Conservation (phyloP, 2,329 filamentous ascomycete species). For the Fonsecaea erecta region DNA sequence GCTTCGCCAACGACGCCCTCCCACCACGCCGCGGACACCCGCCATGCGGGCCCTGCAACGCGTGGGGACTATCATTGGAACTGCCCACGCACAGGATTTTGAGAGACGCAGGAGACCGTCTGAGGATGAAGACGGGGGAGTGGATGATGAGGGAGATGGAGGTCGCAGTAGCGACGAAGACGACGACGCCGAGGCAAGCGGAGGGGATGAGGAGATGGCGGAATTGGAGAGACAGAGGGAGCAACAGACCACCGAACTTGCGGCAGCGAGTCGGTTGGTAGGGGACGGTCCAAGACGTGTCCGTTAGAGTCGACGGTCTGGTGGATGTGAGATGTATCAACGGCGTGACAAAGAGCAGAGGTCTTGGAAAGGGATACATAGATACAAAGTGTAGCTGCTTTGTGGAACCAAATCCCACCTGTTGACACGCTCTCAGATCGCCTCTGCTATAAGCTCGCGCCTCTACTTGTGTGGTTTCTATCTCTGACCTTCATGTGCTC, state of each 20-base stretch:
- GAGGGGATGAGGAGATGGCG: conserved; percentile 21
- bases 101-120: conserved; percentile 70
- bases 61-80: conserved; percentile 72
- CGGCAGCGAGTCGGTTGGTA: conserved; percentile 11
- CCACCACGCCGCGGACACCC: conserved; percentile 39
- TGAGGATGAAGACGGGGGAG: conserved; percentile 44
- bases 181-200: conserved; percentile 15
- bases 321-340: not conserved
- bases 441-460: not conserved
- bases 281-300: not conserved
- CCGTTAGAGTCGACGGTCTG: not conserved
- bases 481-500: not conserved
- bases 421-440: not conserved
- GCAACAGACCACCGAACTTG: conserved; percentile 8
- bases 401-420: not conserved
- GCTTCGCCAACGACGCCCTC: conserved; percentile 37
- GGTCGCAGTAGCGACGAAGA: conserved; percentile 15
- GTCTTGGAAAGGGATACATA: not conserved
- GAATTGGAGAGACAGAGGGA: conserved; percentile 18
- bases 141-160: conserved; percentile 36
- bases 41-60: conserved; percentile 45
- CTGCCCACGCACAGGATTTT: conserved; percentile 89
- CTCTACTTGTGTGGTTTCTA: not conserved
- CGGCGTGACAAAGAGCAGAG: not conserved
- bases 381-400: not conserved